Percentiles rank a stretch among this genome's conserved stretches.
phyloP scores from a whole-genome alignment of 441 rosid species.

The Adansonia gregorii region DNA sequence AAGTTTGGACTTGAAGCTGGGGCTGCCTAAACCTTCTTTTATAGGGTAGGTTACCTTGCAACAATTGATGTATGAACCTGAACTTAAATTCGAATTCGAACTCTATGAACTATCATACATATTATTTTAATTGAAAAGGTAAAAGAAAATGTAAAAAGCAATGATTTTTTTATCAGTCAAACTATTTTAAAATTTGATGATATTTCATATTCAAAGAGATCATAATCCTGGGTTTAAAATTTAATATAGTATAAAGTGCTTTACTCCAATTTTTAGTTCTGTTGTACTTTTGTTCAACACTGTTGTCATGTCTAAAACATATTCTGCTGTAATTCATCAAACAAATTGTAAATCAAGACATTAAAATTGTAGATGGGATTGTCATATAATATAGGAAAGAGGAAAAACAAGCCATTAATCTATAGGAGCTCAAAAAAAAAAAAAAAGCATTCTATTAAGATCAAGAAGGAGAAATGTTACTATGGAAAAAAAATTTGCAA shows the following conservation, averaged over 20 bases:
- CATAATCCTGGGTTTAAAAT: too few species aligned
- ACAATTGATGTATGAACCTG: too few species aligned
- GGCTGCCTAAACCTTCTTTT: neutral
- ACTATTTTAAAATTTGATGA: too few species aligned
- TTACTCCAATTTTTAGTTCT: neutral
- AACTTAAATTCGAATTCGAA: neutral
- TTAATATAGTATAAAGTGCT: neutral
- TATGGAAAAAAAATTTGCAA: neutral
- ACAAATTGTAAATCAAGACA: neutral
- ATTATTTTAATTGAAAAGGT: too few species aligned
- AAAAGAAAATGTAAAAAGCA: too few species aligned
- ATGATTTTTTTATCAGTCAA: too few species aligned
- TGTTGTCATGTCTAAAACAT: neutral
- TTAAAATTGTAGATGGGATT: neutral
- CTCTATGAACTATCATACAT: too few species aligned
- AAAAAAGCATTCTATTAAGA: neutral
- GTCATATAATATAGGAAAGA: neutral
- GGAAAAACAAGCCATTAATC: neutral
- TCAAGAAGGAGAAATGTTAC: neutral
- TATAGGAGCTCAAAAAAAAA: neutral
- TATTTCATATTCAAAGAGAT: too few species aligned
- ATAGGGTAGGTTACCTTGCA: constrained; percentile 3
- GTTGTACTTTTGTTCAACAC: too few species aligned
- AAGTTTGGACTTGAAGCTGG: neutral
- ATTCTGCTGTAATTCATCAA: neutral